Base-by-base conservation (phyloP, 108 stramenopile genomes). In the Asterionellopsis glacialis region DNA sequence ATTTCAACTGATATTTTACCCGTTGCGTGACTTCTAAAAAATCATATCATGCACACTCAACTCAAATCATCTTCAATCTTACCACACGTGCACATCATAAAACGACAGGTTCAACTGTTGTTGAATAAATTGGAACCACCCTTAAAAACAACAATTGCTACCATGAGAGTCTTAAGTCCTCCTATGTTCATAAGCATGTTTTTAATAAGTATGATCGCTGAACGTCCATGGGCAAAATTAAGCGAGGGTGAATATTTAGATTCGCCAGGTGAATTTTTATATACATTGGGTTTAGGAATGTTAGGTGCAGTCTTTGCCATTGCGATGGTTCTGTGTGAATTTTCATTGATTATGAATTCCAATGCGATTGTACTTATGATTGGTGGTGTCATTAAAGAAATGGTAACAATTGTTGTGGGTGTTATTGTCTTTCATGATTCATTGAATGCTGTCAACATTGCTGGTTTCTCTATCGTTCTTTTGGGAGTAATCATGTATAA, bases 311-410 rank as follows among this genome's bases (percentile, higher is more conserved):
- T 65, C 24, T 72, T 93, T 53, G 92, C 92, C 6, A 81, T 93
- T 59, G 73, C 66, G 19, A 93, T 93, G 92, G 76, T 93, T 45
- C 64, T 93, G 23, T 93, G 92, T 57, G 94, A 95, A 75, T 92
- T 95, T 55, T 81, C 78, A 66, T 70, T 95, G 41, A 95, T 95
- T 57, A 73, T 95, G 60, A 80, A 81, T 42, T 74, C 88, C 1
- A 77, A 69, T 57, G 94, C 94, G 1, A 74, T 95, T 24, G 76
- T 95, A 58, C 60, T 95, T 55, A 95, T 90, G 90, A 90, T 95
- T 59, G 94, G 94, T 53, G 94, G 94, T 18, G 94, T 95, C 39
- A 63, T 91, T 14, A 95, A 95, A 61, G 94, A 95, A 61, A 67
- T 95, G 51, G 74, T 83, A 23, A 95, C 90, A 24, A 95, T 95